Base-by-base conservation (phyloP, 1,139 yeast genomes). In the Debaryomycetaceae sp. region DNA sequence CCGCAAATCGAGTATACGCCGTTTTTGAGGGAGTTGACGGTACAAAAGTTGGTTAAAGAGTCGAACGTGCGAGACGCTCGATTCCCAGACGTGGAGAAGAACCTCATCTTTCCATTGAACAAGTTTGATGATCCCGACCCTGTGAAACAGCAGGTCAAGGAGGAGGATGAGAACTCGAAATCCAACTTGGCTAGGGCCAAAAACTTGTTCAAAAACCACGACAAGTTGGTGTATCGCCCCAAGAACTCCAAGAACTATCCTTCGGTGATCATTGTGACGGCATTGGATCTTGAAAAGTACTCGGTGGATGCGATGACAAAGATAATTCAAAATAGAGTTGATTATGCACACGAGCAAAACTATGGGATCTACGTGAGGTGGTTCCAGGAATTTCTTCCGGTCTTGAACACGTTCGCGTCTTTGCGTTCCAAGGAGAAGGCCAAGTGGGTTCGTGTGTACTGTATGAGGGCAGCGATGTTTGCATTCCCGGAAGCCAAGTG, bases 401-500 rank as follows among this genome's bases (percentile, higher is more conserved):
- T 70, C 33, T 55, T 83, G 41, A 70, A 75, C 38, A 71, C 78
- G 17, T 59, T 66, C 37, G 55, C 56, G 30, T 66, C 63, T 45
- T 65, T 73, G 45, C 61, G 65, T 31, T 46, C 56, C 34, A 47
- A 46, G 31, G 72, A 70, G 45, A 62, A 58, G 41, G 50, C 68
- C 2, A 75, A 74, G 43, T 84, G 94, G 92, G 73, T 78, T 17
- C 75, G 81, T 48, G 51, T 82, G 30, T 71, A 74, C 43, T 61
- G 79, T 32, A 56, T 85, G 56, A 73, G 94, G 48, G 91, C 91
- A 11, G 96, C 96, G 6, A 79, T 87, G 82, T 79, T 79, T 59
- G 91, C 95, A 0, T 87, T 87, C 65, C 96, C 96, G 1, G 67
- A 81, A 33, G 83, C 95, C 6, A 79, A 85, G 55, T 84, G 87